phyloP scores from a whole-genome alignment of 768 basidiomycete species.

The Amanita exitialis region DNA sequence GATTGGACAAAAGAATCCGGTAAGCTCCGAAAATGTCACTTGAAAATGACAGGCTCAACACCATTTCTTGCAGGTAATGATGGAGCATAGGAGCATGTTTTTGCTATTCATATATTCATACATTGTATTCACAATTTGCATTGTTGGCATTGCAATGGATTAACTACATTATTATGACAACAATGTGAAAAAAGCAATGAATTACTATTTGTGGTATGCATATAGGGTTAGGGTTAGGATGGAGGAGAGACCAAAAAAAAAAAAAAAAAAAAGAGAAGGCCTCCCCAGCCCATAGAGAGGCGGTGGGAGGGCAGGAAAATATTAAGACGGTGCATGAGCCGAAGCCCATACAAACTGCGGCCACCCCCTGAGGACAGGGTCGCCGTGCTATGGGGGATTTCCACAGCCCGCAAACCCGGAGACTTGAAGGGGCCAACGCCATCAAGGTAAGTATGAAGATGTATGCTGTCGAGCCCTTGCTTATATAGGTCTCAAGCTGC shows the following conservation, averaged over 20 bases:
- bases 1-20: slow-evolving; percentile 83
- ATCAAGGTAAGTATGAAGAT: slow-evolving; percentile 39
- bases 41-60: slow-evolving; percentile 1
- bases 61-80: slow-evolving; percentile 16
- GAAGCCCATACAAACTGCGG: slow-evolving; percentile 55
- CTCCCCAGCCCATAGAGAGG: slow-evolving; percentile 49
- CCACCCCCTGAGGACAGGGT: slow-evolving; percentile 43
- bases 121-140: slow-evolving; percentile 1
- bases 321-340: slow-evolving; percentile 74
- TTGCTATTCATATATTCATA: not conserved
- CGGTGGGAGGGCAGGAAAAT: slow-evolving; percentile 67
- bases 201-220: slow-evolving; percentile 11
- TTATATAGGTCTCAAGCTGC: slow-evolving; percentile 16
- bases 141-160: too few relatives aligned
- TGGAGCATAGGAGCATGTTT: slow-evolving; percentile 14
- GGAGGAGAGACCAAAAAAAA: slow-evolving; percentile 17
- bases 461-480: not conserved
- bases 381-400: slow-evolving; percentile 43
- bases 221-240: slow-evolving; percentile 29
- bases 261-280: slow-evolving; percentile 32
- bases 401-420: slow-evolving; percentile 31
- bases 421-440: slow-evolving; percentile 32
- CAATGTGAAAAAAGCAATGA: not conserved
- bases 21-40: slow-evolving; percentile 20
- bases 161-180: not conserved